phyloP scores from a whole-genome alignment of 2,329 filamentous ascomycete genomes.

The Aotearoamyces nothofagi region DNA sequence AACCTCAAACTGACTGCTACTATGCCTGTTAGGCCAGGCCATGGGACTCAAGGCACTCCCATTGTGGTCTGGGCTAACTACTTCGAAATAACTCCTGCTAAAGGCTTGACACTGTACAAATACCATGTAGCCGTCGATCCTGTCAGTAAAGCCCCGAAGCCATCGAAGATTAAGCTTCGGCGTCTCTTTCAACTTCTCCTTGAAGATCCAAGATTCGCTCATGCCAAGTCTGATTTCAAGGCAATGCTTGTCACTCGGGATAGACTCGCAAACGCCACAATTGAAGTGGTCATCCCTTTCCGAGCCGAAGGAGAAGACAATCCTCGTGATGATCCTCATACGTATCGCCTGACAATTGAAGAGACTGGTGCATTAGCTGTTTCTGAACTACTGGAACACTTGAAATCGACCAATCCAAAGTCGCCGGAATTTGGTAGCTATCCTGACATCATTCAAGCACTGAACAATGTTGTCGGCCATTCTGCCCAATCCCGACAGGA shows the following conservation, averaged over 20 bases:
- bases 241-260: slow-evolving; percentile 13
- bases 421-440: slow-evolving; percentile 2
- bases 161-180: slow-evolving; percentile 12
- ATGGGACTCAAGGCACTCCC: slow-evolving; percentile 14
- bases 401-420: slow-evolving; percentile 3
- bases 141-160: slow-evolving; percentile 4
- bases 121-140: slow-evolving; percentile 16
- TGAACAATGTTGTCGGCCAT: slow-evolving; percentile 39
- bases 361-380: slow-evolving; percentile 7
- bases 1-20: no score
- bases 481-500: slow-evolving; percentile 24
- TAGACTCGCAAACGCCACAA: slow-evolving; percentile 4
- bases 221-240: slow-evolving; percentile 14
- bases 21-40: no score
- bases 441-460: slow-evolving; percentile 28
- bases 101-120: slow-evolving; percentile 11
- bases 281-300: slow-evolving; percentile 8
- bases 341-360: slow-evolving; percentile 9
- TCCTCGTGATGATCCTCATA: slow-evolving; percentile 1
- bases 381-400: slow-evolving; percentile 5
- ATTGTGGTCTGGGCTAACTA: slow-evolving; percentile 19
- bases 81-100: slow-evolving; percentile 12
- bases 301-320: slow-evolving; percentile 7
- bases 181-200: slow-evolving; percentile 17
- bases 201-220: slow-evolving; percentile 7